These are phyloP conservation scores for Butyriboletus appendiculatus DNA, from an alignment of 1,284 basidiomycete genomes.

Conservation along the genomic window DNA sequence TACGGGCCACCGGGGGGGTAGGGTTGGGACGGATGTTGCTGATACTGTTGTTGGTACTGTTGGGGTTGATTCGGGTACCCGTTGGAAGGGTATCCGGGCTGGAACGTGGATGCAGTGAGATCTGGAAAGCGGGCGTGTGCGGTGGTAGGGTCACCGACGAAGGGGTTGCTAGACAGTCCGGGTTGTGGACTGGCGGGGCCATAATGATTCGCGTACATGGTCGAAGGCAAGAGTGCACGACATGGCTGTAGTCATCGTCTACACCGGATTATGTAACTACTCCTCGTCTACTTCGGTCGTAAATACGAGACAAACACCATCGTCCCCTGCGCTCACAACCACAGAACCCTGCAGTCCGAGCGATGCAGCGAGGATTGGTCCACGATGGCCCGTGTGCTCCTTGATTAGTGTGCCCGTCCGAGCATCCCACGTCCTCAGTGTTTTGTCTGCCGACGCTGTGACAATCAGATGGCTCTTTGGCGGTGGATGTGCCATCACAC, in stretches of 20 bases:
- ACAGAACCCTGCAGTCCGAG: slow-evolving; percentile 68
- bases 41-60: slow-evolving; percentile 37
- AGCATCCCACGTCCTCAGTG: slow-evolving; percentile 91
- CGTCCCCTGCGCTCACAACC: slow-evolving; percentile 84
- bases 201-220: slow-evolving; percentile 43
- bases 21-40: slow-evolving; percentile 14
- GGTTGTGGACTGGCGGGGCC: slow-evolving; percentile 24
- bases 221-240: slow-evolving; percentile 2
- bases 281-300: slow-evolving; percentile 55
- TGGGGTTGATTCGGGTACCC: slow-evolving; percentile 32
- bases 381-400: slow-evolving; percentile 85
- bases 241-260: not conserved
- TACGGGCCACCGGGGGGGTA: slow-evolving; percentile 12
- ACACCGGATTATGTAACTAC: slow-evolving; percentile 25
- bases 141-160: slow-evolving; percentile 46
- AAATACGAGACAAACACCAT: slow-evolving; percentile 81
- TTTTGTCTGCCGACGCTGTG: slow-evolving; percentile 84
- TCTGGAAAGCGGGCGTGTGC: slow-evolving; percentile 56
- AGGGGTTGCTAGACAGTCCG: slow-evolving; percentile 56
- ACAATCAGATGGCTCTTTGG: slow-evolving; percentile 78
- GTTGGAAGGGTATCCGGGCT: slow-evolving; percentile 23
- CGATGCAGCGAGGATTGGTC: slow-evolving; percentile 77
- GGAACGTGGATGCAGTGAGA: slow-evolving; percentile 37
- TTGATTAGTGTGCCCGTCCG: slow-evolving; percentile 80
- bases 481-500: slow-evolving; percentile 70